Evolutionary conservation across 768 basidiomycete genomes (phyloP), one percentile per base, ranked within the genome.

Genomic region (Antrodiella citrinella): DNA sequence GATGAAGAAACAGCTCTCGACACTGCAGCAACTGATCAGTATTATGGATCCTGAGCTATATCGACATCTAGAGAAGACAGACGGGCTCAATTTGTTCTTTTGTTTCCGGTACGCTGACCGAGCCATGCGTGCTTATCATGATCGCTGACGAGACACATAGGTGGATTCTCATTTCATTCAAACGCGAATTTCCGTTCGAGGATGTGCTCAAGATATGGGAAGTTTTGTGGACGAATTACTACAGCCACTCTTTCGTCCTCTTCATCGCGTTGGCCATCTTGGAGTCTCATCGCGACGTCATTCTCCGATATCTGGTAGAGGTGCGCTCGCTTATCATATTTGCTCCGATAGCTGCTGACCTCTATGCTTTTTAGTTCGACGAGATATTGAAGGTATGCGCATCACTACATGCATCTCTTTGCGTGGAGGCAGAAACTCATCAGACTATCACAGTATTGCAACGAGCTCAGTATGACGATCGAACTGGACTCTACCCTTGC

Each of bases 1-100:
- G 3, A 99, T 99, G 96, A 94, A 91, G 75, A 84, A 85, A 53
- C 93, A 98, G 61, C 67, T 99, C 21, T 77, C 81, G 22, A 89
- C 87, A 5, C 70, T 99, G 18, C 96, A 98, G 60, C 84, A 95
- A 58, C 69, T 99, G 12, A 87, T 98, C 38, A 77, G 80, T 26
- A 77, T 94, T 25, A 95, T 98, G 91, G 96, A 99, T 61, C 93
- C 94, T 1, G 91, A 97, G 61, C 68, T 99, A 19, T 96, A 94
- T 65, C 81, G 85, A 40, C 94, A 98, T 68, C 67, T 97, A 48
- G 81, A 98, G 78, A 82, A 88, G 62, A 77, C 83, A 1, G 94
- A 94, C 54, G 85, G 80, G 1, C 73, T 98, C 54, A 97, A 98
- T 66, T 66, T 98, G 23, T 98, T 98, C 74, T 97, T 97, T 74